phyloP scores from a whole-genome alignment of 768 basidiomycete species.

The Mycena chlorophos region DNA sequence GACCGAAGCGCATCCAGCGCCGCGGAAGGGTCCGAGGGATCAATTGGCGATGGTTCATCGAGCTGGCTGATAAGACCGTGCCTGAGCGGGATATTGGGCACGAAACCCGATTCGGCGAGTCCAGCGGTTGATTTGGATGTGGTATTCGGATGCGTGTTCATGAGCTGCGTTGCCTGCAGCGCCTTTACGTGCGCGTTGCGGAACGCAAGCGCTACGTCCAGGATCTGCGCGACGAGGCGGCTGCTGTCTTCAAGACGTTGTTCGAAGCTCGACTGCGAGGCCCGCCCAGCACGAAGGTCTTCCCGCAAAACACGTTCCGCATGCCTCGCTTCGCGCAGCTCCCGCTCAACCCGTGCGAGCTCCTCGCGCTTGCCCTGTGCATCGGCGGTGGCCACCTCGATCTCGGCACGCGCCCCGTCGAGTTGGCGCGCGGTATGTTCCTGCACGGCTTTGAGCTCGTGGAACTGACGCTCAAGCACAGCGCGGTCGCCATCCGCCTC shows the following conservation, averaged over 20 bases:
- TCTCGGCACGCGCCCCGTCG: constrained; percentile 59
- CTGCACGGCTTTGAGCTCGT: constrained; percentile 63
- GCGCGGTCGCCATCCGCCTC: constrained; percentile 95
- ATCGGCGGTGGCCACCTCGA: constrained; percentile 68
- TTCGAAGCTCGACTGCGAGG: constrained; percentile 68
- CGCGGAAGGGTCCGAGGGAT: constrained; percentile 70
- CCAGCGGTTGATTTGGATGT: constrained; percentile 39
- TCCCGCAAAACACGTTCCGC: constrained; percentile 71
- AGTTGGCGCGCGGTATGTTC: constrained; percentile 63
- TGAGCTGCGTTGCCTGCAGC: constrained; percentile 57
- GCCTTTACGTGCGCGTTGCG: constrained; percentile 77
- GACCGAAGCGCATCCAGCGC: constrained; percentile 69
- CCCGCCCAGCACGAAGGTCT: constrained; percentile 68
- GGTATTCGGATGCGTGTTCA: constrained; percentile 54
- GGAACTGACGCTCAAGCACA: constrained; percentile 86
- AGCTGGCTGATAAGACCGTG: constrained; percentile 53
- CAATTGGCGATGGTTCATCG: constrained; percentile 72
- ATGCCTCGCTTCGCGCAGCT: constrained; percentile 65
- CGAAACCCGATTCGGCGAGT: constrained; percentile 52
- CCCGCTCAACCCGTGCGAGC: constrained; percentile 67
- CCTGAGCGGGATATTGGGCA: constrained; percentile 51
- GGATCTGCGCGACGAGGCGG: constrained; percentile 76
- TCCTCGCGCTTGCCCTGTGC: constrained; percentile 71
- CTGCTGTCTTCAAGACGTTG: constrained; percentile 63
- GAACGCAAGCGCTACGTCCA: constrained; percentile 79